Conservation (phyloP, 257 asterid genomes). For the Ballota nigra region DNA sequence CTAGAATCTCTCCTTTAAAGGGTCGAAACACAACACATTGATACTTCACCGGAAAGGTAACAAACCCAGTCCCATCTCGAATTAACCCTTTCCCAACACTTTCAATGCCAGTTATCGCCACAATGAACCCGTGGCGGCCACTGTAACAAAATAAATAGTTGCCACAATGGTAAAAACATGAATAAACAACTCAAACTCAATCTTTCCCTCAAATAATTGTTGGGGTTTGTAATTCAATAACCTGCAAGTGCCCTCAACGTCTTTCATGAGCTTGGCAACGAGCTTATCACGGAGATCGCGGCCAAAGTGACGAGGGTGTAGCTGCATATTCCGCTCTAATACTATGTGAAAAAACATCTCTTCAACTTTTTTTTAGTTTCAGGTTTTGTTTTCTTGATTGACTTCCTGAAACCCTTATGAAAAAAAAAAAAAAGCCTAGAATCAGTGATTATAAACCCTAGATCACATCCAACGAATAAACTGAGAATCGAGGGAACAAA, state of each 20-base stretch:
- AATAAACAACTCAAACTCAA: not conserved
- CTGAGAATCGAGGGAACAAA: not conserved
- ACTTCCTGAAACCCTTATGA: not conserved
- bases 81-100: slow-evolving; percentile 87
- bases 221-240: slow-evolving; percentile 12
- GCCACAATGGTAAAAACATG: not conserved
- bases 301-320: slow-evolving; percentile 97
- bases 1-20: slow-evolving; percentile 84
- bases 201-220: not conserved
- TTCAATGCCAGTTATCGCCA: slow-evolving; percentile 91
- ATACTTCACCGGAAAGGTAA: slow-evolving; percentile 83
- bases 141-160: slow-evolving; percentile 27
- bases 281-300: slow-evolving; percentile 95
- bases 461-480: not conserved
- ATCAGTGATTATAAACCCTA: not conserved
- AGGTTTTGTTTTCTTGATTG: not conserved
- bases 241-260: slow-evolving; percentile 99
- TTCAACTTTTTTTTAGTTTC: not conserved
- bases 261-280: slow-evolving; percentile 91
- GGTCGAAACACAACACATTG: slow-evolving; percentile 97
- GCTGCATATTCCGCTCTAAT: slow-evolving; percentile 92
- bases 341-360: slow-evolving; percentile 89
- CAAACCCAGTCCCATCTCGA: slow-evolving; percentile 95
- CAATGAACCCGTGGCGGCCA: slow-evolving; percentile 93
- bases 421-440: not conserved